phyloP scores from a whole-genome alignment of 257 asterid genomes.

The Nicotiana undulata region DNA sequence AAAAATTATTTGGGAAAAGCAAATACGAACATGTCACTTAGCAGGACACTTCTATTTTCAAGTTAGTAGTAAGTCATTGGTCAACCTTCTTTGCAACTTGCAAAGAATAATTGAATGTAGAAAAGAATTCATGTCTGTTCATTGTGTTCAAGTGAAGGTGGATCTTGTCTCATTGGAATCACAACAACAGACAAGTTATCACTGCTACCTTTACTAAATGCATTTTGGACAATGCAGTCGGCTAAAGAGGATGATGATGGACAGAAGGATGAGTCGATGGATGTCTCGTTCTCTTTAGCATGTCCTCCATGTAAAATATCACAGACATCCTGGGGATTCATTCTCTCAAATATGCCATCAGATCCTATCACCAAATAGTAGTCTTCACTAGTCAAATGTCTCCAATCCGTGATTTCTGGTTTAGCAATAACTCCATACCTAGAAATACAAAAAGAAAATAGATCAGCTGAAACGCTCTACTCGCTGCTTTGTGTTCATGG shows the following conservation, averaged over 20 bases:
- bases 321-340: constrained; percentile 51
- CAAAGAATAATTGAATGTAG: not conserved
- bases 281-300: not conserved
- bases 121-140: not conserved
- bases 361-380: constrained; percentile 52
- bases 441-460: not conserved
- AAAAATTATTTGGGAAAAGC: too few species aligned
- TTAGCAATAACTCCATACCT: constrained; percentile 68
- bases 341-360: constrained; percentile 64
- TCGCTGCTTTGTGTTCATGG: not conserved
- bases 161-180: constrained; percentile 13
- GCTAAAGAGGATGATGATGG: constrained; percentile 32
- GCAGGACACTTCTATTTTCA: not conserved
- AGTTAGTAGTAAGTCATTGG: not conserved
- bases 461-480: not conserved
- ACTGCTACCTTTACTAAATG: constrained; percentile 48
- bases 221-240: constrained; percentile 32
- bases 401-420: constrained; percentile 59
- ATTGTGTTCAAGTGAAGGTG: not conserved
- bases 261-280: constrained; percentile 14
- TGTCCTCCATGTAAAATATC: constrained; percentile 16
- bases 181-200: constrained; percentile 68
- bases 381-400: constrained; percentile 26
- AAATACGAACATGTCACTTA: too few species aligned
- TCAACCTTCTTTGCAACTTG: not conserved